Base-by-base conservation (phyloP, 1,284 basidiomycete species). In the Lignosus rhinocerotis region DNA sequence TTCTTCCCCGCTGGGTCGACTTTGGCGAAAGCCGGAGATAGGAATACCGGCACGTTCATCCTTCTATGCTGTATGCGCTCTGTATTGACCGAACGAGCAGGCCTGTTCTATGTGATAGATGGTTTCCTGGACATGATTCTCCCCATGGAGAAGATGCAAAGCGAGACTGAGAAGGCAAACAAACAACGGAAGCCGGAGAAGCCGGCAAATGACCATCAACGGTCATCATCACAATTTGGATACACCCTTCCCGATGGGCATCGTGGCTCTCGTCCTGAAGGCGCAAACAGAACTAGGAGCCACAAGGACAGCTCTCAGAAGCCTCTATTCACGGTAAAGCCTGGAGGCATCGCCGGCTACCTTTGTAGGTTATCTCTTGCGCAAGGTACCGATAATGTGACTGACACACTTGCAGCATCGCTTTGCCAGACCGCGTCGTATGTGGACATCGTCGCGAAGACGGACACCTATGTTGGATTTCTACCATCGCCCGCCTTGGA, bases 341-440 rank as follows among this genome's bases (percentile, higher is more conserved):
- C 94, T n/a, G 96, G 96, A 56, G 96, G 97, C 0, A 96, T 99
- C 55, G 96, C 96, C 2, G 97, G 97, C 4, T 99, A 99, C 73
- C 81, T 99, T n/a, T 86, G 90, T 90, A 63, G 61, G 79, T 55
- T 11, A 14, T 11, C n/a, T 6, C 34, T 17, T 16, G 12, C 25
- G 1, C 11, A 7, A 7, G 6, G 3, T 11, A 9, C 7, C 10
- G 19, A 17, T 0, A 8, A 9, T 30, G 2, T 1, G n/a, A 19
- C 49, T 67, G 1, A 42, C 14, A 25, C 21, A 10, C 7, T 30
- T 39, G 51, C 57, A 92, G 93, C 95, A 14, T 96, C 95, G 0
- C 80, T 99, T 5, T 93, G 93, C 61, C 91, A 90, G 58, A 93
- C 92, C 38, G 88, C 95, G 16, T 96, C 94, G 6, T 99, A 98